Conservation (phyloP, 106 monocot species). For the Gastrodia elata region DNA sequence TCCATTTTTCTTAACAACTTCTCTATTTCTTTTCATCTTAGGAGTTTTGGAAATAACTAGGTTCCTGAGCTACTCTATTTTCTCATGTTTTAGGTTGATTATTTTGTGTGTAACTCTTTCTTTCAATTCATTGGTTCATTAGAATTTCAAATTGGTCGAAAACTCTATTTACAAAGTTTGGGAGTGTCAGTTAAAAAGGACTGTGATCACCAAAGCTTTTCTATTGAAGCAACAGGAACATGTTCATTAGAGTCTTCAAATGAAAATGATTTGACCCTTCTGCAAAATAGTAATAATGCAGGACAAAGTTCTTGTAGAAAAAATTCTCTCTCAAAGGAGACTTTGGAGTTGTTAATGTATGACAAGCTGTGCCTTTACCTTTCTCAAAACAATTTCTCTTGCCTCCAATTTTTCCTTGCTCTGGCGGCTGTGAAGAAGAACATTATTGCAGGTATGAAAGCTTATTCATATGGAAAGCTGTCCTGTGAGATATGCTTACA, state of each 20-base stretch:
- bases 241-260: conserved; percentile 13
- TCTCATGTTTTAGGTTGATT: conserved; percentile 71
- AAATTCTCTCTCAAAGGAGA: conserved; percentile 34
- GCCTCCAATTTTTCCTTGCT: conserved; percentile 68
- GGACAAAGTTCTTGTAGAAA: conserved; percentile 23
- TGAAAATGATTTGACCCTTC: conserved; percentile 7
- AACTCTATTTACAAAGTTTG: conserved; percentile 59
- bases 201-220: conserved; percentile 20
- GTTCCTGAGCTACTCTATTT: conserved; percentile 9
- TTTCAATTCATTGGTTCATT: conserved; percentile 85
- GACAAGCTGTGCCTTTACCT: conserved; percentile 53
- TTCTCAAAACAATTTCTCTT: conserved; percentile 51
- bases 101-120: conserved; percentile 85
- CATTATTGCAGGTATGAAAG: conserved; percentile 75
- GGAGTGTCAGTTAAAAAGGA: conserved; percentile 29
- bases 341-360: conserved; percentile 59
- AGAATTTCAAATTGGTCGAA: conserved; percentile 94
- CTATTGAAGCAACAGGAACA: conserved; percentile 15
- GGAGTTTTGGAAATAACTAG: neutral
- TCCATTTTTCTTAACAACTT: neutral
- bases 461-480: neutral
- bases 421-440: conserved; percentile 87
- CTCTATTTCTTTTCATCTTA: neutral
- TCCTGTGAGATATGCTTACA: neutral
- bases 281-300: conserved; percentile 8